phyloP scores from a whole-genome alignment of 2,329 filamentous ascomycete species.

The Lachnellula subtilissima region DNA sequence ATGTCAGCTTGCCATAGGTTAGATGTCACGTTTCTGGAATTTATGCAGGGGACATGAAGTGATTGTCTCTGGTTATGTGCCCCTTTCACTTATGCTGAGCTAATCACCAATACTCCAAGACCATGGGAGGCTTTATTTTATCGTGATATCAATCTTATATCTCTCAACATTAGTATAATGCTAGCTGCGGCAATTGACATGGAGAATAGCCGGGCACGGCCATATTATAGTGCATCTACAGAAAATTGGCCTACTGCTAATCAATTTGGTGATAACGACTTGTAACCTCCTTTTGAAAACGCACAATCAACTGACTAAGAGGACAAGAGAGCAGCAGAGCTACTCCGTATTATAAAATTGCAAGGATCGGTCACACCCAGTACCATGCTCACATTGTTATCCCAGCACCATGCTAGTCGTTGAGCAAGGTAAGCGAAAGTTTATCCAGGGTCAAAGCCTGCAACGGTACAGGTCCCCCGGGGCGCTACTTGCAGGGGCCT shows the following conservation, averaged over 20 bases:
- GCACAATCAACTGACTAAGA: neutral
- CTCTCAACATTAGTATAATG: too few relatives aligned
- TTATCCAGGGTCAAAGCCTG: neutral
- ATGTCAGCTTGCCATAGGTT: neutral
- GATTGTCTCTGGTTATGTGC: constrained; percentile 1
- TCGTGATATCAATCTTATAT: too few relatives aligned
- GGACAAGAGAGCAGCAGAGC: constrained; percentile 7
- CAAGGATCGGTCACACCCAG: neutral
- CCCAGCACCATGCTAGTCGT: neutral
- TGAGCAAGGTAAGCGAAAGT: neutral
- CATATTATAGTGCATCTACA: neutral
- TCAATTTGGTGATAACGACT: neutral
- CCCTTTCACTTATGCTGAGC: constrained; percentile 1
- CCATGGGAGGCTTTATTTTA: too few relatives aligned
- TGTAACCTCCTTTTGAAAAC: neutral
- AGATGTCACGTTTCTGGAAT: constrained; percentile 4
- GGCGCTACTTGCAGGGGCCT: neutral
- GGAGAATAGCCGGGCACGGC: too few relatives aligned
- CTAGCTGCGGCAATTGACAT: too few relatives aligned
- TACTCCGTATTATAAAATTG: constrained; percentile 4
- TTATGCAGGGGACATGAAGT: constrained; percentile 6
- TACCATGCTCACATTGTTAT: neutral
- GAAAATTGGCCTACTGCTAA: neutral
- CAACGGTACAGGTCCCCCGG: neutral
- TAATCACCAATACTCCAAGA: neutral